Evolutionary conservation across 1,284 basidiomycete genomes (phyloP).

Genomic region (Inonotus hispidus): DNA sequence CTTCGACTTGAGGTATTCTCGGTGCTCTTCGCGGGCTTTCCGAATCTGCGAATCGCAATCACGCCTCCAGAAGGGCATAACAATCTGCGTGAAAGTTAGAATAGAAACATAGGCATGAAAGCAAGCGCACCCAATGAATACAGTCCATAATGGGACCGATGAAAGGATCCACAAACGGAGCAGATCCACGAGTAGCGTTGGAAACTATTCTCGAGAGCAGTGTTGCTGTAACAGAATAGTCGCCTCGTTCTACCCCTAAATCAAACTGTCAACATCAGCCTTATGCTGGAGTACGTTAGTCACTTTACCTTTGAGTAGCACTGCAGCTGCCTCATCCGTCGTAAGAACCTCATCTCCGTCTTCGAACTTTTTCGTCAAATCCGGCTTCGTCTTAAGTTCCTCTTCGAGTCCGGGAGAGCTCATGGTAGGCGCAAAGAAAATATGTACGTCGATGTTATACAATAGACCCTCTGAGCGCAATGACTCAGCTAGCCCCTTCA

Average conservation of each 20-base stretch:
- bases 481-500: constrained; percentile 84
- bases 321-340: constrained; percentile 61
- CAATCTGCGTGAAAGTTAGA: constrained; percentile 7
- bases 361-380: constrained; percentile 77
- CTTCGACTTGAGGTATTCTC: constrained; percentile 1
- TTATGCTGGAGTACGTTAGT: background rate
- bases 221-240: constrained; percentile 76
- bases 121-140: constrained; percentile 26
- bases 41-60: constrained; percentile 11
- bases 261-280: background rate
- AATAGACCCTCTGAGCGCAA: constrained; percentile 80
- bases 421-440: constrained; percentile 88
- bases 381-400: constrained; percentile 82
- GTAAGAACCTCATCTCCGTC: constrained; percentile 65
- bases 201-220: constrained; percentile 67
- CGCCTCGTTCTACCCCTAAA: constrained; percentile 63
- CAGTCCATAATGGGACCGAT: constrained; percentile 46
- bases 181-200: constrained; percentile 60
- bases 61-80: constrained; percentile 15
- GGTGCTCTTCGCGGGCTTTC: constrained; percentile 8
- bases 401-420: constrained; percentile 73
- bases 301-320: constrained; percentile 57
- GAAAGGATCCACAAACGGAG: constrained; percentile 58
- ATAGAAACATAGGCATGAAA: background rate
- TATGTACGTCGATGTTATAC: constrained; percentile 77